Percentiles rank a stretch among this genome's conserved stretches.
Conservation (phyloP, 768 basidiomycete species). For the Tricholoma matsutake region DNA sequence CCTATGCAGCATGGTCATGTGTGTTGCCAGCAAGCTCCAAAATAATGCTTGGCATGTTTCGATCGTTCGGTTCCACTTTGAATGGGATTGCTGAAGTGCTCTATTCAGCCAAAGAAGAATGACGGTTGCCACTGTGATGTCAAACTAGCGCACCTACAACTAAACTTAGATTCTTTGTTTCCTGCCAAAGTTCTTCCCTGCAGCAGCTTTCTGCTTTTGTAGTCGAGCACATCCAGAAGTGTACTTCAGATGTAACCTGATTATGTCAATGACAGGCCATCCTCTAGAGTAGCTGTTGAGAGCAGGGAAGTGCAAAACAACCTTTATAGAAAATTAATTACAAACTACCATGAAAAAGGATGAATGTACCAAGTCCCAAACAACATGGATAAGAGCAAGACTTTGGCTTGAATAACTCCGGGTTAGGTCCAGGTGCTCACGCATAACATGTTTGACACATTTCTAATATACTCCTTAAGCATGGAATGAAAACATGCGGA, state of each 20-base stretch:
- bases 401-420: not conserved
- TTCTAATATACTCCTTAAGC: not conserved
- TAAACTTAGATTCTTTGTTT: not conserved
- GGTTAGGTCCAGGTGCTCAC: not conserved
- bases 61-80: too few species aligned
- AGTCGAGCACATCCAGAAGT: not conserved
- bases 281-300: not conserved
- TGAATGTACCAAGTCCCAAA: not conserved
- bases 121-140: too few species aligned
- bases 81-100: too few species aligned
- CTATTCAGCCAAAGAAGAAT: too few species aligned
- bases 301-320: not conserved
- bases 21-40: too few species aligned
- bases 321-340: not conserved
- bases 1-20: too few species aligned
- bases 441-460: not conserved
- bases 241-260: not conserved
- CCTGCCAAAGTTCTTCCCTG: not conserved
- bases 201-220: not conserved
- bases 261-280: not conserved
- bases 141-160: too few species aligned
- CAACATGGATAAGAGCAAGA: not conserved
- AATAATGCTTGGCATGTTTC: too few species aligned
- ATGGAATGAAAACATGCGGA: not conserved
- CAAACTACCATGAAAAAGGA: not conserved